Base-by-base conservation (phyloP, 257 asterid species). In the Leptodermis oblonga region DNA sequence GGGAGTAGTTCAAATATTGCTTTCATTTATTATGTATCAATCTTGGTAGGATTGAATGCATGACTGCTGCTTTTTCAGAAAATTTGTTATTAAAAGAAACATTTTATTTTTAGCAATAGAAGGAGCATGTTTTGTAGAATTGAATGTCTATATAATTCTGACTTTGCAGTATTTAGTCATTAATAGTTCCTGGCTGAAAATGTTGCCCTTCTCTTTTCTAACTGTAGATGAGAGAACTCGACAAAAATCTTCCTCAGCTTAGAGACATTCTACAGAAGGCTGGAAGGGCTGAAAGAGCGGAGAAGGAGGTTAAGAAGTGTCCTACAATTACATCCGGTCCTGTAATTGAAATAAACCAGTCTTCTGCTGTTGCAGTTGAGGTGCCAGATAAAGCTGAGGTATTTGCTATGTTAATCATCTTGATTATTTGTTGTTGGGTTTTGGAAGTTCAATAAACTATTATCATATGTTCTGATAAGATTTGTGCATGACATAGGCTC, bases 211-310 rank as follows among this genome's bases (percentile, higher is more conserved):
- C 7, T 11, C 7, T 30, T 77, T 25, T 73, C 25, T 73, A 73
- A 62, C 69, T 73, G 79, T 89, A 93, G 98, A 76, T 86, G 76
- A 85, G 82, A 76, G 84, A 83, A 81, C 86, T 92, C 72, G 90
- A 90, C 58, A 81, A 69, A 42, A 82, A 85, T 65, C 95, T 90
- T 79, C 88, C 82, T 67, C 83, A 81, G 53, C 39, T 88, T 71
- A 93, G 85, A 66, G 87, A 80, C 69, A 71, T 82, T 73, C 30
- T 88, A 77, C 73, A 72, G 49, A 74, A 80, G 74, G 68, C 76
- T 75, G 65, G 67, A 73, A 60, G 55, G 71, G 74, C 66, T 30
- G 69, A 68, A 61, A 39, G 78, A 12, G 49, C 45, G 58, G 67
- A 30, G 62, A 81, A 74, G 70, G 61, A 78, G 75, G 83, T 41